Conservation (phyloP, 805 yeast species). For the Lachancea kluyveri region DNA sequence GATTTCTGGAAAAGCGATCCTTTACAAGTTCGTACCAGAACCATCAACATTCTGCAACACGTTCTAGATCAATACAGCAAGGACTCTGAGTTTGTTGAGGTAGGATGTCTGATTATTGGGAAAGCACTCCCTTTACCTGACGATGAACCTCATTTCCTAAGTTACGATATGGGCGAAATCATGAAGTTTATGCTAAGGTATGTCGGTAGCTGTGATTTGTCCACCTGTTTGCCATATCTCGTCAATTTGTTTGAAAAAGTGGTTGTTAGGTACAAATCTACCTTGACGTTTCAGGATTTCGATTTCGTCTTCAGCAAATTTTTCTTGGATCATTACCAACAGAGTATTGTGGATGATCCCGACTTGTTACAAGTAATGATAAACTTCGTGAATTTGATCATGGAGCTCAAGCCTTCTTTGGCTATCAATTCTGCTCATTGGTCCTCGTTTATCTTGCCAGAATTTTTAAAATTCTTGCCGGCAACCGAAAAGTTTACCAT, state of each 20-base stretch:
- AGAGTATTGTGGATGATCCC: constrained; percentile 44
- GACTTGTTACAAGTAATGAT: constrained; percentile 50
- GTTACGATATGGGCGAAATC: constrained; percentile 24
- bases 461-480: constrained; percentile 28
- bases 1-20: constrained; percentile 48
- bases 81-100: constrained; percentile 52
- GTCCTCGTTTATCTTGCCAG: constrained; percentile 23
- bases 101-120: constrained; percentile 51
- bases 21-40: constrained; percentile 35
- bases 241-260: constrained; percentile 42
- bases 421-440: constrained; percentile 32
- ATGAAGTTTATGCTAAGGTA: constrained; percentile 23
- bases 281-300: constrained; percentile 29
- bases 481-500: constrained; percentile 47
- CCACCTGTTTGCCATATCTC: constrained; percentile 37
- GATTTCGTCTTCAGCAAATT: constrained; percentile 34
- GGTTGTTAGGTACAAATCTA: constrained; percentile 33
- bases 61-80: constrained; percentile 32
- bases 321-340: constrained; percentile 32
- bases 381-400: constrained; percentile 43
- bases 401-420: constrained; percentile 45
- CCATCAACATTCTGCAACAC: constrained; percentile 40
- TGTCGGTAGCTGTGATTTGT: constrained; percentile 21
- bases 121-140: constrained; percentile 23
- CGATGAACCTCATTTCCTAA: constrained; percentile 28